Base-by-base conservation (phyloP, 2,329 filamentous ascomycete genomes). In the Alternaria brassicicola region DNA sequence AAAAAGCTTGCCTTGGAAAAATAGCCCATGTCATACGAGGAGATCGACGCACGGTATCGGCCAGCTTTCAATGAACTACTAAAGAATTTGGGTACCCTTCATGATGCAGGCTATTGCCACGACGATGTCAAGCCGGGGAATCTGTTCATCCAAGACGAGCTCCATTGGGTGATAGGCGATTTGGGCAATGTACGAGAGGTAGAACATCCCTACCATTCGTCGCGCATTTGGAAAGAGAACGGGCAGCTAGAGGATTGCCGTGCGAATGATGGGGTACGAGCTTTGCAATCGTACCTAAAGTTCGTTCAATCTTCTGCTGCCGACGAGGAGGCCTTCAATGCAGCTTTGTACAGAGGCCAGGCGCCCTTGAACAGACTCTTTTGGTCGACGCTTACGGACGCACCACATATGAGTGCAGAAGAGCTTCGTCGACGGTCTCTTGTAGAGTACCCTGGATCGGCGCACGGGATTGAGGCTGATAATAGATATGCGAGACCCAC, bases 101-200 rank as follows among this genome's bases (percentile, higher is more conserved):
- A 79, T 48, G 28, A 28, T 6, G 58, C 58, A 12, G 73, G 73
- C 13, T 72, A 69, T 38, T 78, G 76, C 58, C 76, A 78, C 52
- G 73, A 78, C 60, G 76, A 79, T 39, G 59, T 78, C 42, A 78
- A 78, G 55, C 69, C 71, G 0, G 61, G 62, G 48, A 78, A 78
- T 39, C 66, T 78, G 31, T 75, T 76, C 30, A 52, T 74, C 7
- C 36, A 60, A 45, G 58, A 64, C 9, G 31, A 59, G 5, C 47
- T 55, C 3, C 52, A 68, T 23, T 78, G 72, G 73, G 51, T 76
- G 7, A 57, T 77, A 2, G 76, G 71, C 30, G 76, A 78, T 47
- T 63, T 78, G 6, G 76, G 77, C 2, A 78, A 76, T 23, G 60
- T 76, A 7, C 68, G 75, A 13, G 57, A 76, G 4, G 6, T 68